Conservation (phyloP, 495 filamentous ascomycete genomes). For the Daldinia concentrica region DNA sequence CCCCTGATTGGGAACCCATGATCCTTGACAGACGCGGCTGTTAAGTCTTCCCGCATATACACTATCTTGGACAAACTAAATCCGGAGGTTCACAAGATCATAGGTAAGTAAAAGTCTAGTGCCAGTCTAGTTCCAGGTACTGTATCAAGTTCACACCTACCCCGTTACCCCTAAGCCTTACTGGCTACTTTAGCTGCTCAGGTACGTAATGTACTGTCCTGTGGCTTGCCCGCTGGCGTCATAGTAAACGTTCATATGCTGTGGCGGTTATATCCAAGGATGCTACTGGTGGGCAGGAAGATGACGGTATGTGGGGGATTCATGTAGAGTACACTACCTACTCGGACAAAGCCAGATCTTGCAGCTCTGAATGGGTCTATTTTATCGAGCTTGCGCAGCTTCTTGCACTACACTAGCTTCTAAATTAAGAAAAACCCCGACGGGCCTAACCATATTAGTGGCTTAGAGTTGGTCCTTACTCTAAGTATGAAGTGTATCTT, state of each 20-base stretch:
- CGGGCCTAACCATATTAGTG: not conserved
- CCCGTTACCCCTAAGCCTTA: not conserved
- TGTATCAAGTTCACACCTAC: not conserved
- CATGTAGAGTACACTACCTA: not conserved
- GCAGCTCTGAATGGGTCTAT: constrained; percentile 8
- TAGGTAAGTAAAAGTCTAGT: no score
- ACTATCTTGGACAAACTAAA: constrained; percentile 12
- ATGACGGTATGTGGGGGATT: constrained; percentile 29
- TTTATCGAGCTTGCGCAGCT: not conserved
- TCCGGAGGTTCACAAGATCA: not conserved
- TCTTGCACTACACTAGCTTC: not conserved
- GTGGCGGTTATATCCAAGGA: constrained; percentile 18
- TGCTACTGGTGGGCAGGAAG: constrained; percentile 15
- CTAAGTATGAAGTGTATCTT: constrained; percentile 15
- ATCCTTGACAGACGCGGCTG: constrained; percentile 21
- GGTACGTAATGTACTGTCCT: not conserved
- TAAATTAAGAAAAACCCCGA: constrained; percentile 12
- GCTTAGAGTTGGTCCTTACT: not conserved
- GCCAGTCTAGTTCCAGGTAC: constrained; percentile 2
- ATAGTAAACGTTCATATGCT: constrained; percentile 14
- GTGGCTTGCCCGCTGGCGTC: constrained; percentile 26
- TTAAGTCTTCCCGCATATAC: constrained; percentile 21
- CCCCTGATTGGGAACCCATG: constrained; percentile 18
- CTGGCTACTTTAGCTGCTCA: not conserved
- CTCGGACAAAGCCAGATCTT: constrained; percentile 14